Conservation (phyloP, 2,329 filamentous ascomycete species). For the Nothophoma quercina region DNA sequence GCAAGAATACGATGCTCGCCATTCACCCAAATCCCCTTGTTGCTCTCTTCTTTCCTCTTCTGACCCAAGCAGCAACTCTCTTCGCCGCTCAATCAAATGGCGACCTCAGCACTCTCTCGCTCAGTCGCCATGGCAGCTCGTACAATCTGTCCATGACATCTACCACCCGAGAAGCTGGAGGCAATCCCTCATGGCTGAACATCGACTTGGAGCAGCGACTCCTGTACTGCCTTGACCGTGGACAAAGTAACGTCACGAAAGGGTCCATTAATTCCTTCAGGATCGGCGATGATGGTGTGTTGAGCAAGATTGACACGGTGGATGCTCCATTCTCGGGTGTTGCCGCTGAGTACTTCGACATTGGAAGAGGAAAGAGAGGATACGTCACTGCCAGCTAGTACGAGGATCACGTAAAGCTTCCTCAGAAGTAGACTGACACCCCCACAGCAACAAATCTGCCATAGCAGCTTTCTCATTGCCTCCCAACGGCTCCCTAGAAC, state of each 20-base stretch:
- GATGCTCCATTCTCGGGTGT: constrained; percentile 25
- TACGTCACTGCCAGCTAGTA: constrained; percentile 24
- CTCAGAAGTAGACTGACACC: not conserved
- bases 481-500: constrained; percentile 5
- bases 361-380: constrained; percentile 4
- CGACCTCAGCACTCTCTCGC: constrained; percentile 19
- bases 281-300: constrained; percentile 7
- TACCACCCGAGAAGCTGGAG: constrained; percentile 12
- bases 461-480: constrained; percentile 17
- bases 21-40: not conserved
- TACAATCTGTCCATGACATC: constrained; percentile 19
- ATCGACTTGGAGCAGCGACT: constrained; percentile 18
- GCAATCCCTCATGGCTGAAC: constrained; percentile 21
- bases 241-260: constrained; percentile 8
- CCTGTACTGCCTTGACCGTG: constrained; percentile 26
- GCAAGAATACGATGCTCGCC: not conserved
- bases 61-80: constrained; percentile 15
- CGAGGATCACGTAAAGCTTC: not conserved
- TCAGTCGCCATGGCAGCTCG: not conserved
- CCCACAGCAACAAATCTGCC: constrained; percentile 20
- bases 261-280: constrained; percentile 22
- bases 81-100: constrained; percentile 25
- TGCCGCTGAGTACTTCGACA: constrained; percentile 15
- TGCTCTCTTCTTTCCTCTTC: not conserved
- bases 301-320: constrained; percentile 15